These are phyloP conservation scores for Penicillium sp. DNA, from an alignment of 2,329 filamentous ascomycete genomes.

Conservation along the genomic window DNA sequence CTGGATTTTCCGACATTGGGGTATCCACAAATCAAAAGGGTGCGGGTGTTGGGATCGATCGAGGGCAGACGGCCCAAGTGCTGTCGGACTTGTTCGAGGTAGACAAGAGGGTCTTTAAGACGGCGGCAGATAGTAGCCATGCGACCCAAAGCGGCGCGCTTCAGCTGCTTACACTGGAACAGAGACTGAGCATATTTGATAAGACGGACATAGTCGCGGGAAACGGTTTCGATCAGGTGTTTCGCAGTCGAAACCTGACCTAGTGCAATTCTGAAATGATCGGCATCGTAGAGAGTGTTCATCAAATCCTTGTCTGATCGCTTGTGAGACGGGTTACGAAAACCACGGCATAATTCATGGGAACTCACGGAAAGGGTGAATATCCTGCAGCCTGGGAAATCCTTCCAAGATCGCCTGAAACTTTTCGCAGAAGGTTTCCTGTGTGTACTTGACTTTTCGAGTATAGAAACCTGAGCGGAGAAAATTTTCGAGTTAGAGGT, in stretches of 20 bases:
- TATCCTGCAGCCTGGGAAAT: conserved; percentile 90
- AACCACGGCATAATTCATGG: conserved; percentile 9
- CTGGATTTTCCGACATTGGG: conserved; percentile 98
- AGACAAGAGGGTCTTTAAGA: conserved; percentile 90
- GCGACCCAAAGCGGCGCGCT: conserved; percentile 91
- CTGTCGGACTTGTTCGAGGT: conserved; percentile 95
- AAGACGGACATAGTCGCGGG: conserved; percentile 92
- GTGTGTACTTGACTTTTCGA: conserved; percentile 96
- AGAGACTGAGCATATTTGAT: conserved; percentile 96
- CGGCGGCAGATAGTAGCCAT: conserved; percentile 98
- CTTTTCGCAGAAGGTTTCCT: conserved; percentile 96
- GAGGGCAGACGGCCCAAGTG: conserved; percentile 95
- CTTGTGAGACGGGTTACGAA: conserved; percentile 16
- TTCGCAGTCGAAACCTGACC: conserved; percentile 96
- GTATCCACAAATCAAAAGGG: conserved; percentile 94
- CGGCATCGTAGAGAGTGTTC: conserved; percentile 98
- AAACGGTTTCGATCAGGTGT: conserved; percentile 93
- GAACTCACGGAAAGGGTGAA: conserved; percentile 85
- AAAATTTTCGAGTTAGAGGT: conserved; percentile 35
- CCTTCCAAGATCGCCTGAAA: conserved; percentile 87
- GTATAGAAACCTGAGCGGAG: conserved; percentile 78
- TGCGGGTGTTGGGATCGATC: conserved; percentile 98
- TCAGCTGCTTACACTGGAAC: conserved; percentile 99
- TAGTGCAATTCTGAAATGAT: conserved; percentile 96
- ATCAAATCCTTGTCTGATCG: conserved; percentile 74